Evolutionary conservation across 305 asterid species (phyloP).

Genomic region (Solanum aculeatissimum): DNA sequence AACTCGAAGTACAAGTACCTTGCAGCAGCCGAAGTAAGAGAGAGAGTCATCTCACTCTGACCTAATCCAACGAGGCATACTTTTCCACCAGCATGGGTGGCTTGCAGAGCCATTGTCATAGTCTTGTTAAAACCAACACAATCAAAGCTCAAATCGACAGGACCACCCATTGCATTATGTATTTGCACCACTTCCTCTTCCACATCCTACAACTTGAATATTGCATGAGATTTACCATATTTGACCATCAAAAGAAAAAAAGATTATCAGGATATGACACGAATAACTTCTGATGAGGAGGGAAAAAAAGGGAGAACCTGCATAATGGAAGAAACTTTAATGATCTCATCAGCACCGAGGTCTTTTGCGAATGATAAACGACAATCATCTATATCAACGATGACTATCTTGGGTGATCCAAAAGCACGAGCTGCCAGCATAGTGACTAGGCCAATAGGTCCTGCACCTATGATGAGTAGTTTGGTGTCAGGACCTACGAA

Average conservation of each 20-base stretch:
- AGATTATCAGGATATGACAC: background rate
- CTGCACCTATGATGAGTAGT: conserved; percentile 25
- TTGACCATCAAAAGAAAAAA: background rate
- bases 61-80: conserved; percentile 28
- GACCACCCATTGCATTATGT: conserved; percentile 6
- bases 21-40: conserved; percentile 33
- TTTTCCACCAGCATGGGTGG: conserved; percentile 23
- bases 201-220: conserved; percentile 12
- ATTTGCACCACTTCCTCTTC: conserved; percentile 11
- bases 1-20: conserved; percentile 1
- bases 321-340: conserved; percentile 15
- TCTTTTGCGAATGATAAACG: conserved; percentile 14
- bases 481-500: conserved; percentile 16
- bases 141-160: conserved; percentile 17
- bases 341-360: conserved; percentile 17
- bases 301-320: conserved; percentile 4
- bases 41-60: conserved; percentile 19
- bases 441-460: conserved; percentile 24
- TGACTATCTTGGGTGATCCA: conserved; percentile 19
- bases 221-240: background rate
- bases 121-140: conserved; percentile 26
- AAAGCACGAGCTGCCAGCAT: conserved; percentile 28
- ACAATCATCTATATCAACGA: conserved; percentile 17
- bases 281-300: background rate
- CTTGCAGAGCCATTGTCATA: conserved; percentile 19